Base-by-base conservation (phyloP, 2,329 filamentous ascomycete genomes). In the Coleophoma cylindrospora region DNA sequence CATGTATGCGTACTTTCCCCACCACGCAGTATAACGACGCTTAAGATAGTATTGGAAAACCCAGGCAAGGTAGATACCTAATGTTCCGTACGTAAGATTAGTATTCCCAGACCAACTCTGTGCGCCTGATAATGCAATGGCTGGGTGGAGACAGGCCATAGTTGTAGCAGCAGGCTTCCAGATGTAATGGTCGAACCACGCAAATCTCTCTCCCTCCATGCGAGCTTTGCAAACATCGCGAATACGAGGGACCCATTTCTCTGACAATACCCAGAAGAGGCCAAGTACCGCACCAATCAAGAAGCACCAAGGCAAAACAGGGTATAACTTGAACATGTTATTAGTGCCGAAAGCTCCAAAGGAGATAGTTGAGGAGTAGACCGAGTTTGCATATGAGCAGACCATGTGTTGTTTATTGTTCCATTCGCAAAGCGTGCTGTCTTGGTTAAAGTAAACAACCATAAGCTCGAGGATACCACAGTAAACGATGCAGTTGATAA, bases 281-380 rank as follows among this genome's bases (percentile, higher is more conserved):
- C 68, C 58, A 1, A 69, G 59, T 3, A 65, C 1, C 1, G 57
- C 62, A 34, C 69, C 69, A 21, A 68, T 58, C 22, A 67, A 6
- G 27, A 27, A 27, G 27, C 27, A 27, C 27, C 27, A 27, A 27
- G 27, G 27, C 9, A 27, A 27, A 27, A 27, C 27, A 27, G 27
- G 27, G 27, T 27, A 27, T 27, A 27, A 5, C 27, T 27, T 27
- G 9, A 27, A 27, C 27, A 27, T 27, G 27, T 27, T 27, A 10
- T 27, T 27, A 10, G 27, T 27, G 9, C 27, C 27, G 27, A 27
- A 27, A 10, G 27, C 27, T 27, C 27, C 27, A 27, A 27, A 27
- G 27, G 27, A 27, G 27, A 27, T 27, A 27, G 27, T 27, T 27
- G 27, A 27, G 27, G 27, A 27, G 27, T 27, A 27, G 9, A 27